Conservation (phyloP, 495 filamentous ascomycete species). For the Talaromyces proteolyticus region DNA sequence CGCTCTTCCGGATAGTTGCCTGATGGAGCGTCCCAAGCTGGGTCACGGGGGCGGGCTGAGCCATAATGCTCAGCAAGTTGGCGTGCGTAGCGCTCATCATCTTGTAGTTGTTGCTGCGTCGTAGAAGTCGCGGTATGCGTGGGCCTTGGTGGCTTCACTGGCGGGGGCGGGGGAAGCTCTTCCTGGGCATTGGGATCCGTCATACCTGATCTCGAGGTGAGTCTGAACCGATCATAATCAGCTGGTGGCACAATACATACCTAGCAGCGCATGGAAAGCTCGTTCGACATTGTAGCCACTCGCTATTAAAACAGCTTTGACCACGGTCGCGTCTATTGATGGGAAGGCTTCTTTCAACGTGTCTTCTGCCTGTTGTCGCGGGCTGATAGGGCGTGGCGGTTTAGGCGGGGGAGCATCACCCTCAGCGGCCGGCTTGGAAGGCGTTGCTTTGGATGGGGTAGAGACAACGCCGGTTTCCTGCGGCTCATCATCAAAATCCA, state of each 20-base stretch:
- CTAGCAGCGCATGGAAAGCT: conserved; percentile 91
- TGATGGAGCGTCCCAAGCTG: conserved; percentile 35
- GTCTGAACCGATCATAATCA: not conserved
- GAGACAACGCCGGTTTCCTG: conserved; percentile 52
- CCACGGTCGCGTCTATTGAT: conserved; percentile 67
- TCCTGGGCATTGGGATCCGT: conserved; percentile 83
- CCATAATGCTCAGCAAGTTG: conserved; percentile 84
- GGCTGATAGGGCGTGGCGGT: conserved; percentile 78
- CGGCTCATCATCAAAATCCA: conserved; percentile 84
- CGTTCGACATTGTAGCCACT: conserved; percentile 86
- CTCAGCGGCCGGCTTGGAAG: conserved; percentile 20
- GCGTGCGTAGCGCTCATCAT: conserved; percentile 89
- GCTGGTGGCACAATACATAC: conserved; percentile 34
- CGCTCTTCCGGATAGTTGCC: conserved; percentile 49
- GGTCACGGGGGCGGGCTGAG: conserved; percentile 26
- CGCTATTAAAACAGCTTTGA: conserved; percentile 82
- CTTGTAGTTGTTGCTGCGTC: conserved; percentile 72
- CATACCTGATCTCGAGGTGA: conserved; percentile 56
- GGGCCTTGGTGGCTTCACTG: conserved; percentile 68
- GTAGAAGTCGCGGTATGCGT: conserved; percentile 46
- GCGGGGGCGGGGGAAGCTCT: conserved; percentile 50
- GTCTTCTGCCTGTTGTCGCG: conserved; percentile 75
- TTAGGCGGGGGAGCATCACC: conserved; percentile 64
- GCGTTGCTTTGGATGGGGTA: no score
- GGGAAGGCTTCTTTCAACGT: conserved; percentile 95